Base-by-base conservation (phyloP, 345 rosid genomes). In the Melaleuca alternifolia region DNA sequence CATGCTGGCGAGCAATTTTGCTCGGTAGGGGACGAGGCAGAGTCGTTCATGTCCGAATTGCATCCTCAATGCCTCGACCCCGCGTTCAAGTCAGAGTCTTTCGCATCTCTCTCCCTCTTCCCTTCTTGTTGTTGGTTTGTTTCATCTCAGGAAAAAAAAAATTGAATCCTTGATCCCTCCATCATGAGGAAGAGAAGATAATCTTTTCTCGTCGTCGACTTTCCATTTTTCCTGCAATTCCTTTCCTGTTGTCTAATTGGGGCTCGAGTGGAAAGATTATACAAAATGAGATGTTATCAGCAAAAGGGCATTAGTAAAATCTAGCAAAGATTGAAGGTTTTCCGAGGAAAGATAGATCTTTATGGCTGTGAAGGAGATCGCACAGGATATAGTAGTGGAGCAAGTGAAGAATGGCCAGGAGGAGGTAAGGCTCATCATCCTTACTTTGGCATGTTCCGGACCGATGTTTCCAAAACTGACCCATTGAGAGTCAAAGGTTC, bases 1-100 rank as follows among this genome's bases (percentile, higher is more conserved):
- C 75, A 10, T 91, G 11, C 89, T 92, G 84, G 91, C 93, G 98
- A 95, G 82, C 89, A 91, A 26, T 91, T 94, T 33, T 92, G 93
- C 61, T 51, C 82, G 52, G 90, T 94, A 18, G 95, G 84, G 21
- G 92, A 93, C 26, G 96, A 93, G 51, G 93, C 96, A 4, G 90
- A 91, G 57, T 92, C 92, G 30, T 92, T 91, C 82, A 92, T 90
- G 65, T 50, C 76, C 37, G 97, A 95, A 85, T 92, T n/a, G 7
- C n/a, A n/a, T 96, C 84, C 86, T 85, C 6, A 92, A 90, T 61
- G 92, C 92, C 16, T 91, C 51, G 95, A 92, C 88, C 89, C 91
- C 87, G 0, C 30, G 59, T 59, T n/a, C 71, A n/a, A 59, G 71
- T 12, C 71, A 9, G 24, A 59, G 71, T 59, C 71, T 6, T n/a